Base-by-base conservation (phyloP, 768 basidiomycete genomes). In the Gautieria morchelliformis region DNA sequence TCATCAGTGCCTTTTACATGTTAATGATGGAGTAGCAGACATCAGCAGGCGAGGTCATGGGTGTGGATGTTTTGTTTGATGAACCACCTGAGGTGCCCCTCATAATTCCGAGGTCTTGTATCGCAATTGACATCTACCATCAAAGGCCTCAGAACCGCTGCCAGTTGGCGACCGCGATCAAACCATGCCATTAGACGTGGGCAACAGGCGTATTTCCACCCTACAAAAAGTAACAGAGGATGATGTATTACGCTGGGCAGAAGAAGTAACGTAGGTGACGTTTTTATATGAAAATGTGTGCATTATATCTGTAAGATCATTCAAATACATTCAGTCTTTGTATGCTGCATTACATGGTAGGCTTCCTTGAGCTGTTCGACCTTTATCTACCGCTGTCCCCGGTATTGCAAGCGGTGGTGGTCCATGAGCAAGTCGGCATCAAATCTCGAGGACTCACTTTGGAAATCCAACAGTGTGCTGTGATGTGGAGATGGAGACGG, bases 221-320 rank as follows among this genome's bases (percentile, higher is more conserved):
- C 35, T 37, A 37, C 30, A 30, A 19, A 17, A 58, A 9, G 24
- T 73, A 11, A 67, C 68, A 1, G 63, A 67, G 37, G 67, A 72
- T 20, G 81, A 82, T 51, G 75, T 82, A 22, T 62, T 80, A 37
- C 72, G 73, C 30, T 85, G 84, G 83, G 79, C 81, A 15, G 83
- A 85, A 64, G 76, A 77, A 12, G 47, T 27, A 30, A 32, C 40
- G 41, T 44, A 32, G 41, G 19, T n/a, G 15, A 42, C n/a, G n/a
- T 17, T 39, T 6, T 19, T 12, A 9, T 19, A 19, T 4, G 35
- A 37, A 37, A 37, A 37, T 37, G 10, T 37, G 35, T 37, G 10
- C 35, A 37, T 5, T 37, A 37, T 14, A 17, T 46, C 17, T 4
- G 24, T 27, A 46, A 20, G 45, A 6, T 20, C 45, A 27, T 27